Base-by-base conservation (phyloP, 129 eudicot species). In the Helianthus tuberosus region DNA sequence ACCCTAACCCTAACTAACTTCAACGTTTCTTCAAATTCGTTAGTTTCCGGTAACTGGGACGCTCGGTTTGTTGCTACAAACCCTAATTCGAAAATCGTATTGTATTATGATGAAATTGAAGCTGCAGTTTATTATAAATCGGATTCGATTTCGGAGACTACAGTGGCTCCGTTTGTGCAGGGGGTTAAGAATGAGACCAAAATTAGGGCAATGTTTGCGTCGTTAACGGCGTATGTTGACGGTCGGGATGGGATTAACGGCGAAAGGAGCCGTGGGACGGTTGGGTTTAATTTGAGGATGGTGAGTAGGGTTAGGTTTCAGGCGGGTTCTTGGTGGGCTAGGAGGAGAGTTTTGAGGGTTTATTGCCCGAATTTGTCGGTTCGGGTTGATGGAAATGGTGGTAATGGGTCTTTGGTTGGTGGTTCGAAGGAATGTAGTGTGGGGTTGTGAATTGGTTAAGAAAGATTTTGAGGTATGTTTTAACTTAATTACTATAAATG, bases 271-370 rank as follows among this genome's bases (percentile, higher is more conserved):
- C 47, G 55, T 23, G 98, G 91, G 35, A 79, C 64, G 36, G 93
- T 90, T 4, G 15, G 44, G 2, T 90, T 90, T 46, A 81, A 78
- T 66, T 55, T 88, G 68, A 84, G 86, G 84, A 66, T 93, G 88
- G n/a, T 84, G 16, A 88, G 86, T 12, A 65, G 83, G 72, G 89
- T 88, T 57, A 60, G 84, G 76, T 93, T 90, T 32, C 85, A 79
- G 76, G 91, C 96, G 0, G 89, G 91, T 32, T 83, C 85, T 6
- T 93, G 98, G 98, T 78, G 92, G 78, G 87, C 97, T 3, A 80
- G 93, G 77, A 64, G 90, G 62, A 78, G 98, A 75, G 52, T 70
- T 38, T 15, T 90, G 78, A 83, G 81, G 86, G 89, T 88, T 44
- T 77, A 49, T 61, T 93, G 98, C 29, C 84, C 83, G 1, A 80